Evolutionary conservation across 805 yeast species (phyloP), one percentile per base, ranked within the genome.

Genomic region (Cyberlindnera euphorbiiphila): DNA sequence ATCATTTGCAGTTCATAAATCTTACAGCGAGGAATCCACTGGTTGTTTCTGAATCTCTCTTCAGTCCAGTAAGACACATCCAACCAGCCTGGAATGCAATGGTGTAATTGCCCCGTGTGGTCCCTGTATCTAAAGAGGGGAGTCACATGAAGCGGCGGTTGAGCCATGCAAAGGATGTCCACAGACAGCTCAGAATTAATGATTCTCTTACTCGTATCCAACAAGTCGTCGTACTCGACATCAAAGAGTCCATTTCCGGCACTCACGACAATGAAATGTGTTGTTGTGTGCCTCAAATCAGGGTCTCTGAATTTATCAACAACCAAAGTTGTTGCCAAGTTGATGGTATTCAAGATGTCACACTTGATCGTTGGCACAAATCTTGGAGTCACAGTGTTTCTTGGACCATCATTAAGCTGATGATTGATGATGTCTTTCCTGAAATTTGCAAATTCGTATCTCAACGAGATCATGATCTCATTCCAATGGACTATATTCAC

Each of bases 1-100:
- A 91, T 91, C 97, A 93, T 93, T 58, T 93, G 98, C 14, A 93
- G 62, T 53, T 91, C 98, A 59, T 93, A 91, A 34, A 93, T 89
- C 51, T 86, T 87, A 60, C 97, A 88, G 24, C 93, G 68, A 0
- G 98, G 97, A n/a, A 82, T 73, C 97, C 98, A 91, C 48, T 76
- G 83, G 22, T 67, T 66, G 18, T 50, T 61, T 59, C 56, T 65
- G 39, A 50, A 54, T 25, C 61, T 55, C 47, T 33, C 40, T 34
- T 82, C 85, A 37, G 74, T 77, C 85, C 95, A 93, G 54, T 84
- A 93, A 0, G 96, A 88, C 11, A 89, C 82, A 56, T 94, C 96
- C 51, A 93, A 75, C 97, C 98, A 93, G 32, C 85, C 82, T 1
- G 99, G 98, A 9, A 88, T 83, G 56, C 94, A 83, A 54, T 85